Base-by-base conservation (phyloP, 371 early-diverging fungal species). In the Mucor plumbeus region DNA sequence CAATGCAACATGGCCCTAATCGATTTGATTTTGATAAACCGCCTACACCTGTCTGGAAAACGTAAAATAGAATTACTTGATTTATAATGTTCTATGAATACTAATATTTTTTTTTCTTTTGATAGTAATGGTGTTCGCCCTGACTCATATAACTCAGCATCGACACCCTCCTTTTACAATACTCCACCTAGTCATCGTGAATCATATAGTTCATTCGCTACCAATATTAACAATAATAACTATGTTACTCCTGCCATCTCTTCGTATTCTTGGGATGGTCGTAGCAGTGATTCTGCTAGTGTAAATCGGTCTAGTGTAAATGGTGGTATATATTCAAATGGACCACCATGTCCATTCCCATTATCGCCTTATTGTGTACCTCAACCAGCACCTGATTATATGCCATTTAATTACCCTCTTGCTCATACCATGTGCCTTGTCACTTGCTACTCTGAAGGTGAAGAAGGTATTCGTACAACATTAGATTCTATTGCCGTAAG, bases 401-500 rank as follows among this genome's bases (percentile, higher is more conserved):
- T 84, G 81, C 91, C 90, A 1, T 92, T 85, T 71, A 83, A 91
- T 64, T 91, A 90, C 66, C 80, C 83, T 3, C 75, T 91, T 34
- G 88, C 90, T 5, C 89, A 92, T 72, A 91, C 92, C 14, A 83
- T 94, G 59, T 84, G 90, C 39, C 73, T 94, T 33, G 91, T 94
- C 1, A 95, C 97, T 0, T 93, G 94, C 70, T 98, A 98, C 75
- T 94, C 95, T 15, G 99, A 97, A 80, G 93, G 96, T 48, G 89
- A 87, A 70, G 92, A 92, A 56, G 95, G 96, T 3, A 84, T 99
- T 36, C 88, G 94, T 41, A 91, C 91, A 8, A 99, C 99, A 14
- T 81, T 99, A 36, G 97, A 99, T 75, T 97, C 98, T 56, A 87
- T 99, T 59, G 93, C 94, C 35, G 86, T 82, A 6, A 96, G 97